Conservation (phyloP, 352 stramenopile genomes). For the Globisporangium radiosum region DNA sequence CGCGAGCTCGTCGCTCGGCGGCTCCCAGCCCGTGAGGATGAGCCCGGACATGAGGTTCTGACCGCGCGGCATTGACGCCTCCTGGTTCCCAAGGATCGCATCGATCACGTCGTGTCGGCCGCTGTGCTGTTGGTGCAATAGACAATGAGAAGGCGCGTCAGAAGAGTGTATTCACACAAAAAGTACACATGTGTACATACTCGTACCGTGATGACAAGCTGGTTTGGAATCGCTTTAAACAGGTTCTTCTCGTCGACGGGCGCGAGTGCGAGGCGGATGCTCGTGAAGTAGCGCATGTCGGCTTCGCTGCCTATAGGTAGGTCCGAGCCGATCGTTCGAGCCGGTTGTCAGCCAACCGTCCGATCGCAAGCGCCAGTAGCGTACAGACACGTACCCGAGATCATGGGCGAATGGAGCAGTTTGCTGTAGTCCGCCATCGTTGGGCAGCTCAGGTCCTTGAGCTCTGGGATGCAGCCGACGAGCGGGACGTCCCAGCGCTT, state of each 20-base stretch:
- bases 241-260: slow-evolving; percentile 69
- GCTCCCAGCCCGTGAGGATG: slow-evolving; percentile 82
- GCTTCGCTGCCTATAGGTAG: slow-evolving; percentile 39
- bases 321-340: no score
- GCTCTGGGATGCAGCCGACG: slow-evolving; percentile 82
- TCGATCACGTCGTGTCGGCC: slow-evolving; percentile 79
- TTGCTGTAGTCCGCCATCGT: slow-evolving; percentile 87
- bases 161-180: neutral
- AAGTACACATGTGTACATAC: neutral
- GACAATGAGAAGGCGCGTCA: no score
- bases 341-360: neutral
- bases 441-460: slow-evolving; percentile 76
- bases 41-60: slow-evolving; percentile 67
- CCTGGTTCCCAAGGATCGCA: slow-evolving; percentile 80
- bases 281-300: slow-evolving; percentile 79
- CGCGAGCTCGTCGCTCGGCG: slow-evolving; percentile 56
- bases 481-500: slow-evolving; percentile 87
- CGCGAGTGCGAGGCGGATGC: slow-evolving; percentile 71
- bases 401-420: slow-evolving; percentile 73
- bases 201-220: slow-evolving; percentile 79
- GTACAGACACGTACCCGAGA: slow-evolving; percentile 35
- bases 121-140: slow-evolving; percentile 42
- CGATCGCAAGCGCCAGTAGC: no score
- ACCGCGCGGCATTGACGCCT: slow-evolving; percentile 55
- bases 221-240: slow-evolving; percentile 83